phyloP scores from a whole-genome alignment of 208 protist genomes.

The Trypanosoma mega region DNA sequence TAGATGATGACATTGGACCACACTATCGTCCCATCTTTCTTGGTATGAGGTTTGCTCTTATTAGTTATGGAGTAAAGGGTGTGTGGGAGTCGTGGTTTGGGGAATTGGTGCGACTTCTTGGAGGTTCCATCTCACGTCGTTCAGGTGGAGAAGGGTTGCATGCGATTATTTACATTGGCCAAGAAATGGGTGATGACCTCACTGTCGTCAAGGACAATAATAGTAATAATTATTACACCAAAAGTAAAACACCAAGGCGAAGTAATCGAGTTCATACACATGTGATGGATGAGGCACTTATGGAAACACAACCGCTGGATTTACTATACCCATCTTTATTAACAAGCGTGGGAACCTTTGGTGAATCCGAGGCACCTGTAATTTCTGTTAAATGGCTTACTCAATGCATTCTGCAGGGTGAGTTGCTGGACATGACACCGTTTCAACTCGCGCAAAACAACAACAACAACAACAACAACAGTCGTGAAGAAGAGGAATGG shows the following conservation, averaged over 20 bases:
- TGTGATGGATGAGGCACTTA: no score
- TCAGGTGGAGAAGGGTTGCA: conserved; percentile 39
- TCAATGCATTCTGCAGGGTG: conserved; percentile 50
- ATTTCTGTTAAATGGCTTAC: conserved; percentile 63
- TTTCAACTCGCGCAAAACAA: conserved; percentile 31
- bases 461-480: background rate
- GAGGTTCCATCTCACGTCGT: conserved; percentile 57
- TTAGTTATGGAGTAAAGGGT: conserved; percentile 19
- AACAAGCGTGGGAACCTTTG: background rate
- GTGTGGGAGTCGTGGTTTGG: conserved; percentile 36
- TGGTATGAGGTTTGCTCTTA: conserved; percentile 41
- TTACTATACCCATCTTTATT: no score
- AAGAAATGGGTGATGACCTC: no score
- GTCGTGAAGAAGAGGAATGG: background rate
- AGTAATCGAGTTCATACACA: no score
- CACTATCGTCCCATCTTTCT: conserved; percentile 61
- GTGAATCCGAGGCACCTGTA: conserved; percentile 21
- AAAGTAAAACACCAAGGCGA: no score
- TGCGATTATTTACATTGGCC: conserved; percentile 46
- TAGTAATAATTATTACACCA: no score
- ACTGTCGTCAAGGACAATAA: no score
- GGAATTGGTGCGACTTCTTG: conserved; percentile 60
- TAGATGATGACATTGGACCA: conserved; percentile 31
- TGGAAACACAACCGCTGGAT: no score
- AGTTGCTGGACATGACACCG: conserved; percentile 25